Evolutionary conservation across 2,329 filamentous ascomycete species (phyloP).

Genomic region (Blastomyces parvus): DNA sequence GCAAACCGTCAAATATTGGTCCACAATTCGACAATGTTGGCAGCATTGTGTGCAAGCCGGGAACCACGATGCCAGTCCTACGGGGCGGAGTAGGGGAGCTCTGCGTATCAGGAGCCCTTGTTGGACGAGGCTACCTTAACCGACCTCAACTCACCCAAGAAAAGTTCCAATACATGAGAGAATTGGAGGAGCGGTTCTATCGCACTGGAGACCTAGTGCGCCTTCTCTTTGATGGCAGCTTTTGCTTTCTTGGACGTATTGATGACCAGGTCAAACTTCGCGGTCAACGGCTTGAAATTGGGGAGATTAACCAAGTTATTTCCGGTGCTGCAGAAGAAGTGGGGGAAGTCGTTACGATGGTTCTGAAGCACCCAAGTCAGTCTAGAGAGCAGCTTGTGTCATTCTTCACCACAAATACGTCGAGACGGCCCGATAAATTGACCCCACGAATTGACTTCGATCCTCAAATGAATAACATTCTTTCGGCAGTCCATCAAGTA

Average conservation of each 20-base stretch:
- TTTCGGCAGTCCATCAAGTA: slow-evolving; percentile 42
- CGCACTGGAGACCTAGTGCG: slow-evolving; percentile 83
- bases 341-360: slow-evolving; percentile 64
- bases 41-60: slow-evolving; percentile 63
- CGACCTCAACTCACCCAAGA: slow-evolving; percentile 66
- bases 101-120: slow-evolving; percentile 75
- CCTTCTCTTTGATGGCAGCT: slow-evolving; percentile 67
- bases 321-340: slow-evolving; percentile 49
- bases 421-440: not conserved
- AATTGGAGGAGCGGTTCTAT: slow-evolving; percentile 58
- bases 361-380: slow-evolving; percentile 60
- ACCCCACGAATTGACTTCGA: not conserved
- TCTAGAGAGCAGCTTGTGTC: slow-evolving; percentile 76
- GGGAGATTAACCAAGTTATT: slow-evolving; percentile 82
- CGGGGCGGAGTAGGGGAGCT: slow-evolving; percentile 76
- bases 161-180: slow-evolving; percentile 58
- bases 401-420: slow-evolving; percentile 45
- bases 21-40: slow-evolving; percentile 80
- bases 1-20: slow-evolving; percentile 80
- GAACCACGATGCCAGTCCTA: slow-evolving; percentile 60
- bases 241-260: slow-evolving; percentile 77
- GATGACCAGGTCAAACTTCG: slow-evolving; percentile 91
- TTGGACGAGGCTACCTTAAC: slow-evolving; percentile 83
- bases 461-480: not conserved
- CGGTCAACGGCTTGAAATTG: slow-evolving; percentile 79